Base-by-base conservation (phyloP, 345 rosid species). In the Euphorbia lathyris region DNA sequence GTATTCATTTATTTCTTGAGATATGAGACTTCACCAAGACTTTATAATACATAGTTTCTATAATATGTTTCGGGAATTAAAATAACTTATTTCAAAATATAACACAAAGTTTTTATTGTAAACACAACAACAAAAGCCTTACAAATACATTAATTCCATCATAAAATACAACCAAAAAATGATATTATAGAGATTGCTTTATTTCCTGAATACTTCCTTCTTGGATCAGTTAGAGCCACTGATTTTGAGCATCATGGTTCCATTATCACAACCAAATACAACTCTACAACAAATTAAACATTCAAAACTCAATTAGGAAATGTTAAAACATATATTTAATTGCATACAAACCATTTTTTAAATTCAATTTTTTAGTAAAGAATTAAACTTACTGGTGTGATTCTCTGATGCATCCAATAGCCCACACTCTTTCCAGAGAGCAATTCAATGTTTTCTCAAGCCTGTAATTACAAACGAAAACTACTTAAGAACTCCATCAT, bases 391-490 rank as follows among this genome's bases (percentile, higher is more conserved):
- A 74, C 77, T 67, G 53, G 11, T 55, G 22, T 19, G 72, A 74
- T 22, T 56, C 72, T 19, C 55, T 55, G 63, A 2, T 53, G 68
- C 68, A 77, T 65, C 77, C 79, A 32, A 60, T 20, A 7, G 67
- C 20, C 81, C 84, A 81, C 0, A 74, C 79, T 27, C 81, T 77
- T 67, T 65, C 75, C 23, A 77, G 70, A 20, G 58, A 52, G 6
- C 51, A 74, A 42, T 71, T 69, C 51, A 74, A 45, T 17, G 45
- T 72, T 14, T 38, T 47, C 20, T 38, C 56, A 20, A 43, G 69
- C 55, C 81, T 81, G 72, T 27, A 34, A 34, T 34, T 34, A 34
- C 38, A 34, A 34, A 34, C 3, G 38, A 34, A 34, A 34, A 34
- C n/a, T n/a, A n/a, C n/a, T n/a, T n/a, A n/a, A n/a, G n/a, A n/a